Percentiles rank a stretch among this genome's conserved stretches.
Evolutionary conservation across 805 yeast genomes (phyloP).

Genomic region (Candida gorgasii): DNA sequence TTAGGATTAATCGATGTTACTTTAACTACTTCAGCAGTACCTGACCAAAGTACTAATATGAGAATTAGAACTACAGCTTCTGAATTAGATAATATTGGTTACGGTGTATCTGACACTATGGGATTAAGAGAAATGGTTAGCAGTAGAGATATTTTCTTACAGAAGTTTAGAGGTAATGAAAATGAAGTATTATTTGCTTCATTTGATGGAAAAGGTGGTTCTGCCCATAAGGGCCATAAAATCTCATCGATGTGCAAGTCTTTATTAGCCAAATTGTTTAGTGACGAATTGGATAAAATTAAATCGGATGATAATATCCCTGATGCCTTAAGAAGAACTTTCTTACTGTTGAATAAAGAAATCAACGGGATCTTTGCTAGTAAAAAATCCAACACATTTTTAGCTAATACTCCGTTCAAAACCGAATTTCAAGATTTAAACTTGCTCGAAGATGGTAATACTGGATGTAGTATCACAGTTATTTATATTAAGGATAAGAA

Average conservation of each 20-base stretch:
- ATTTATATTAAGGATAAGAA: constrained; percentile 71
- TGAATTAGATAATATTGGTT: constrained; percentile 68
- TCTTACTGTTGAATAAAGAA: constrained; percentile 77
- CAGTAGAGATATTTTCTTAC: constrained; percentile 82
- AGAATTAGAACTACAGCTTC: constrained; percentile 92
- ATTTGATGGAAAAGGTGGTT: constrained; percentile 79
- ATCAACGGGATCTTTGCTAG: constrained; percentile 62
- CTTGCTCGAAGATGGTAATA: constrained; percentile 62
- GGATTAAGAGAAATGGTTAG: constrained; percentile 68
- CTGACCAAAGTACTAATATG: constrained; percentile 80
- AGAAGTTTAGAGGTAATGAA: constrained; percentile 81
- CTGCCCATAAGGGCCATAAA: constrained; percentile 46
- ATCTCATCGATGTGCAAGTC: constrained; percentile 75
- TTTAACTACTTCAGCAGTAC: constrained; percentile 80
- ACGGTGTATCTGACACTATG: constrained; percentile 89
- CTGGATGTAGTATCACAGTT: constrained; percentile 86
- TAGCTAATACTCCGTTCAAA: constrained; percentile 32
- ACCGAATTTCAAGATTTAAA: constrained; percentile 47
- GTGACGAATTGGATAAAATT: constrained; percentile 58
- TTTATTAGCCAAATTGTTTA: constrained; percentile 64
- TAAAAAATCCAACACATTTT: constrained; percentile 41
- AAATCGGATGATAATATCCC: constrained; percentile 48
- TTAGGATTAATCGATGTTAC: constrained; percentile 96
- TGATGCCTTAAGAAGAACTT: constrained; percentile 81
- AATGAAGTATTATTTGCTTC: constrained; percentile 79